These are phyloP conservation scores for Casuarina cunninghamiana DNA, from an alignment of 306 rosid species.

Conservation along the genomic window DNA sequence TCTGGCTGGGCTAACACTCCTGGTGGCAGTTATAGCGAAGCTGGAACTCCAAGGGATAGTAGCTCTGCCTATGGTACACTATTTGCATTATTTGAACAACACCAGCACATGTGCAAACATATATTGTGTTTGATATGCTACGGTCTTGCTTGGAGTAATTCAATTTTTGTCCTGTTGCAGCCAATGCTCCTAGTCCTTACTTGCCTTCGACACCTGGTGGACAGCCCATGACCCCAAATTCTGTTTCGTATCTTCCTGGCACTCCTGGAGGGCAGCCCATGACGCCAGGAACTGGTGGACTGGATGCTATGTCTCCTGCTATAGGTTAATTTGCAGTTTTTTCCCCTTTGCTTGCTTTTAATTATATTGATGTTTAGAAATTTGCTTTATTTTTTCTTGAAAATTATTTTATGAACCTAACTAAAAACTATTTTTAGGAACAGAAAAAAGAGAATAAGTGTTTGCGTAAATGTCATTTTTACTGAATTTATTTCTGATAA, in stretches of 20 bases:
- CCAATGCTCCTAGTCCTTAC: slow-evolving; percentile 98
- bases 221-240: slow-evolving; percentile 98
- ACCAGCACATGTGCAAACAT: not conserved
- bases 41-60: slow-evolving; percentile 85
- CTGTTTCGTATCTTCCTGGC: slow-evolving; percentile 95
- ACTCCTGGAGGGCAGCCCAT: slow-evolving; percentile 99
- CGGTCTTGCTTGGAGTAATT: slow-evolving; percentile 4
- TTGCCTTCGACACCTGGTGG: slow-evolving; percentile 99
- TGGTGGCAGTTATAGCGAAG: slow-evolving; percentile 86
- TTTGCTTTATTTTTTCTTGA: not conserved
- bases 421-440: no score
- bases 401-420: no score
- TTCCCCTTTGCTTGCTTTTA: not conserved
- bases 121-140: not conserved
- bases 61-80: slow-evolving; percentile 68
- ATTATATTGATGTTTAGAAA: not conserved
- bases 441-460: no score
- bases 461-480: no score
- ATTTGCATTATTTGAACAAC: slow-evolving; percentile 3
- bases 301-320: slow-evolving; percentile 96
- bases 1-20: slow-evolving; percentile 98
- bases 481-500: no score
- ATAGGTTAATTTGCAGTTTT: slow-evolving; percentile 47
- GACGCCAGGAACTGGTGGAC: slow-evolving; percentile 98
- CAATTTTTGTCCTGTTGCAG: slow-evolving; percentile 45